A percentile compares a stretch with the other conserved stretches of the same genome.
phyloP scores from a whole-genome alignment of 179 eudicot genomes.

The Kewa caespitosa region DNA sequence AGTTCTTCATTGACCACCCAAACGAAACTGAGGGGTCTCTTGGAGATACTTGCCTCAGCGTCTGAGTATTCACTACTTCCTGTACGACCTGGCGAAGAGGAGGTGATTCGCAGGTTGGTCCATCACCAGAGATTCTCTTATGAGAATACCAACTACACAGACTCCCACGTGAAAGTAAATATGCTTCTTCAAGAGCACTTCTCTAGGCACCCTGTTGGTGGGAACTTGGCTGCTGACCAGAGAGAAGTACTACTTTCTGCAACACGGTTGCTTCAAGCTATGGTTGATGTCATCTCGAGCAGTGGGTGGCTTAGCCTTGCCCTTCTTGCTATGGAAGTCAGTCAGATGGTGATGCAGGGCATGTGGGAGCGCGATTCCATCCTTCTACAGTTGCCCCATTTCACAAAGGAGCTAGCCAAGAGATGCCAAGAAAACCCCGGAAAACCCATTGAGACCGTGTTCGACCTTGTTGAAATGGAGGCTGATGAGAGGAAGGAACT shows the following conservation, averaged over 20 bases:
- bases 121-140: slow-evolving; percentile 84
- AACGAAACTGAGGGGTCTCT: slow-evolving; percentile 82
- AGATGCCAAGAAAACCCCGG: slow-evolving; percentile 80
- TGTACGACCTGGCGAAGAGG: slow-evolving; percentile 88
- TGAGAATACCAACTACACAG: slow-evolving; percentile 74
- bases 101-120: slow-evolving; percentile 63
- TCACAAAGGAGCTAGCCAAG: slow-evolving; percentile 80
- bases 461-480: slow-evolving; percentile 90
- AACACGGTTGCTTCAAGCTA: slow-evolving; percentile 63
- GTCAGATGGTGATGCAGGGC: slow-evolving; percentile 96
- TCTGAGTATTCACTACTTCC: slow-evolving; percentile 81
- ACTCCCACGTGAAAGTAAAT: slow-evolving; percentile 89
- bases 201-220: slow-evolving; percentile 76
- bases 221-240: slow-evolving; percentile 72
- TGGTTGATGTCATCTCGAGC: slow-evolving; percentile 93
- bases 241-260: slow-evolving; percentile 64
- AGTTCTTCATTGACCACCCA: slow-evolving; percentile 82
- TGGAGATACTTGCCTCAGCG: slow-evolving; percentile 83
- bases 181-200: slow-evolving; percentile 77
- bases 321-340: slow-evolving; percentile 89
- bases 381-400: slow-evolving; percentile 87
- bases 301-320: slow-evolving; percentile 89
- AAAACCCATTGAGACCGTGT: slow-evolving; percentile 67
- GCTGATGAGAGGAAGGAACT: slow-evolving; percentile 75
- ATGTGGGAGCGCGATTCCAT: slow-evolving; percentile 97